A percentile compares a stretch with the other conserved stretches of the same genome.
Conservation (phyloP, 768 basidiomycete genomes). For the Naematelia encephala region DNA sequence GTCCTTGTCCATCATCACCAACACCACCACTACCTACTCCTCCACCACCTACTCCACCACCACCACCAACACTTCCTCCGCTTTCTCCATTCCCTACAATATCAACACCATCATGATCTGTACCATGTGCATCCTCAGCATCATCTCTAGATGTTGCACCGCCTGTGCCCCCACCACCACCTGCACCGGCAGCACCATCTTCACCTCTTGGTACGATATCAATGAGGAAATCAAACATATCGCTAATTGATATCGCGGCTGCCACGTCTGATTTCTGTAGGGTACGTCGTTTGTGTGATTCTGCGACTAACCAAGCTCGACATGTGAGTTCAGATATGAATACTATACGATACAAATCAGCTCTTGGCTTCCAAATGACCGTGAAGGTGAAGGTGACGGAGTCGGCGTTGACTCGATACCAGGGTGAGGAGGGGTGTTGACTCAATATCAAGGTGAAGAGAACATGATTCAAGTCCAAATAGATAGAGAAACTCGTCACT, state of each 20-base stretch:
- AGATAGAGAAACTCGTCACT: constrained; percentile 49
- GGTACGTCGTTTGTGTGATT: constrained; percentile 93
- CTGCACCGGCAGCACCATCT: constrained; percentile 1
- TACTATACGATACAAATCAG: constrained; percentile 57
- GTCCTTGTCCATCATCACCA: not conserved
- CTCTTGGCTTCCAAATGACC: too few species aligned
- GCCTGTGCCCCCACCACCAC: not conserved
- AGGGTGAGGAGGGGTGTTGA: not conserved
- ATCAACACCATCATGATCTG: too few species aligned
- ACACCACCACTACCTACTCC: not conserved
- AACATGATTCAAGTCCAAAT: too few species aligned
- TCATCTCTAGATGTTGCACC: not conserved
- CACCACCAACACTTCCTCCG: not conserved
- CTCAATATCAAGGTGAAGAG: too few species aligned
- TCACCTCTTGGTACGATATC: constrained; percentile 85
- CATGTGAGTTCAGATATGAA: constrained; percentile 97
- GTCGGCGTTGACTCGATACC: not conserved
- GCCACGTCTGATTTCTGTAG: constrained; percentile 90
- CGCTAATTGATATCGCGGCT: constrained; percentile 83
- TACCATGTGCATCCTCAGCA: not conserved
- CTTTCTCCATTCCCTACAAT: too few species aligned
- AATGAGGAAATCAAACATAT: constrained; percentile 96
- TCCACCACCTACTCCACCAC: not conserved
- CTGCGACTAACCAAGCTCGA: constrained; percentile 90
- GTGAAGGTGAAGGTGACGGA: not conserved